Evolutionary conservation across 1,284 basidiomycete species (phyloP).

Genomic region (Leccinum cinnamomeum): DNA sequence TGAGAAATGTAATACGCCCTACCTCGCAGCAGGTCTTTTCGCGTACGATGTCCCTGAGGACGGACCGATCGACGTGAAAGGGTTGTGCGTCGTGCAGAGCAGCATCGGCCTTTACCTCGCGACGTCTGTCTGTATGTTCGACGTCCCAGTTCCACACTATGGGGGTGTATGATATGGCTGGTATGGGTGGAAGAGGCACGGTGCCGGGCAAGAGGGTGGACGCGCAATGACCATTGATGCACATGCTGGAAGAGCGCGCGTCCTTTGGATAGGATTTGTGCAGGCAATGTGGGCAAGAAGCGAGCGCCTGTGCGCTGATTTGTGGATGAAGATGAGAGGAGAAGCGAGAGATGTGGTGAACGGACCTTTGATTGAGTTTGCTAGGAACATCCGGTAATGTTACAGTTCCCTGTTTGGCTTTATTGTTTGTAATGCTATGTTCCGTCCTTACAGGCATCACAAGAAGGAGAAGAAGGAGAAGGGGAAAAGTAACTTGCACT

Average conservation of each 20-base stretch:
- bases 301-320: neutral
- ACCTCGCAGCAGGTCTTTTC: conserved; percentile 67
- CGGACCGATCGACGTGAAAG: conserved; percentile 68
- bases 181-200: conserved; percentile 17
- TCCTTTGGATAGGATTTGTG: neutral
- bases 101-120: conserved; percentile 59
- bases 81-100: conserved; percentile 57
- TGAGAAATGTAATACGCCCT: conserved; percentile 68
- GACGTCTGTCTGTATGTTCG: conserved; percentile 63
- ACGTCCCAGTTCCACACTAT: conserved; percentile 66
- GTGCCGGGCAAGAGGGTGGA: conserved; percentile 23
- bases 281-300: neutral
- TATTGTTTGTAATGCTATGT: conserved; percentile 21
- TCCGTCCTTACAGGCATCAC: conserved; percentile 6
- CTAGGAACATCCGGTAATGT: conserved; percentile 18
- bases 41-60: conserved; percentile 71
- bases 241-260: conserved; percentile 15
- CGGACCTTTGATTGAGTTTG: conserved; percentile 21
- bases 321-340: conserved; percentile 1
- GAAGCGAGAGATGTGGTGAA: conserved; percentile 7
- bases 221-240: conserved; percentile 1
- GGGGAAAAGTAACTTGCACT: neutral
- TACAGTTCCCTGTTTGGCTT: conserved; percentile 27
- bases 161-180: conserved; percentile 4
- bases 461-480: neutral